These are phyloP conservation scores for Scedosporium boydii DNA, from an alignment of 2,329 filamentous ascomycete species.

Conservation along the genomic window DNA sequence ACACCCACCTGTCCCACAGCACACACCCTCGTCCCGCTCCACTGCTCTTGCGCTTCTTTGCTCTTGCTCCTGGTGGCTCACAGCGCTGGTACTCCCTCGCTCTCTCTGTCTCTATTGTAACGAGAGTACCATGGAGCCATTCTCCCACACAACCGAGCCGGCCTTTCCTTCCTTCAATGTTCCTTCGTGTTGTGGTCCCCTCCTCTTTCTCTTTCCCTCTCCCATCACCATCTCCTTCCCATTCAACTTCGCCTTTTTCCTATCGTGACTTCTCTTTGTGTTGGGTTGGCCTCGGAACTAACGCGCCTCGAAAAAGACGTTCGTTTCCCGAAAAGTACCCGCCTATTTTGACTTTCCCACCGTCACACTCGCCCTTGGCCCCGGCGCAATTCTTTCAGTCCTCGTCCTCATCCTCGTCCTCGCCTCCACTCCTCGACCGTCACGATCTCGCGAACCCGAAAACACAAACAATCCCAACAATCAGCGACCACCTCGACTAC, in stretches of 20 bases:
- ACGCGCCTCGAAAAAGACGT: background rate
- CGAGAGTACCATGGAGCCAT: background rate
- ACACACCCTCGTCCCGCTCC: slow-evolving; percentile 7
- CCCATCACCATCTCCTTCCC: background rate
- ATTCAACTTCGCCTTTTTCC: background rate
- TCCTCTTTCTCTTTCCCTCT: slow-evolving; percentile 5
- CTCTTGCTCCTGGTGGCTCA: background rate
- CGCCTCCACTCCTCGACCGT: slow-evolving; percentile 2
- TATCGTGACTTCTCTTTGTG: slow-evolving; percentile 3
- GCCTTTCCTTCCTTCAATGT: slow-evolving; percentile 6
- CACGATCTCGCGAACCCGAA: slow-evolving; percentile 5
- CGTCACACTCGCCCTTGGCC: background rate
- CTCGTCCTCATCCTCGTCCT: background rate
- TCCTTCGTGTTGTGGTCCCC: slow-evolving; percentile 2
- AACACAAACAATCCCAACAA: background rate
- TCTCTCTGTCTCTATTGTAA: background rate
- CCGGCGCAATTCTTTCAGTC: slow-evolving; percentile 2
- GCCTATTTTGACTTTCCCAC: slow-evolving; percentile 1
- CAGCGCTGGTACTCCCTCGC: background rate
- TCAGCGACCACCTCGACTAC: background rate
- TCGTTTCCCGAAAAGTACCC: background rate
- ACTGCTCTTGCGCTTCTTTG: slow-evolving; percentile 6
- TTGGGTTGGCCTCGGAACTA: background rate
- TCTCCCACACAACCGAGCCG: slow-evolving; percentile 7
- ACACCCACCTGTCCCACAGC: slow-evolving; percentile 5